phyloP scores from a whole-genome alignment of 1,284 basidiomycete species.

The Calocybe gambosa region DNA sequence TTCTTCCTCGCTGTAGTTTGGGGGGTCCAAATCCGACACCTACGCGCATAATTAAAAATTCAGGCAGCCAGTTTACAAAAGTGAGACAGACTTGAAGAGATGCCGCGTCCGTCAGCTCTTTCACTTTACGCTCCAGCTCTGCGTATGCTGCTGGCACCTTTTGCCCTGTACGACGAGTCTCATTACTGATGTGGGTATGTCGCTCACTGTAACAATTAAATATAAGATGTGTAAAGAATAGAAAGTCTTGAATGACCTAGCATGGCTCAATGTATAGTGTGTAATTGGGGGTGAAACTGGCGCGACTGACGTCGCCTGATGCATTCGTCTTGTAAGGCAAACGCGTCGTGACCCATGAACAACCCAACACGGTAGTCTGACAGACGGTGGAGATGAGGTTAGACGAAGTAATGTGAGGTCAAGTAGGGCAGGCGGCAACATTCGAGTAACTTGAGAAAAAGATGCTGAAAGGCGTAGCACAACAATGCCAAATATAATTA shows the following conservation, averaged over 20 bases:
- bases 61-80: not conserved
- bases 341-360: slow-evolving; percentile 2
- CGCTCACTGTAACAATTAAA: slow-evolving; percentile 2
- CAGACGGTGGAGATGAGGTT: slow-evolving; percentile 10
- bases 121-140: slow-evolving; percentile 34
- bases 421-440: slow-evolving; percentile 26
- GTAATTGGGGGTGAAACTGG: slow-evolving; percentile 4
- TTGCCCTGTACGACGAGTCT: slow-evolving; percentile 10
- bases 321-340: slow-evolving; percentile 7
- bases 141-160: slow-evolving; percentile 11
- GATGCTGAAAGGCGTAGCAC: not conserved
- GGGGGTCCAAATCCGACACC: slow-evolving; percentile 24
- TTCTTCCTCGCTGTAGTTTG: slow-evolving; percentile 43
- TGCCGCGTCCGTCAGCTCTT: slow-evolving; percentile 31
- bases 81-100: slow-evolving; percentile 28
- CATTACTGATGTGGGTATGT: not conserved
- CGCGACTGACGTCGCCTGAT: slow-evolving; percentile 7
- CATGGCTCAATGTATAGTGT: slow-evolving; percentile 1
- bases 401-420: slow-evolving; percentile 26
- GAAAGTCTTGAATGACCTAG: too few relatives aligned
- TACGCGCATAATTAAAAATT: not conserved
- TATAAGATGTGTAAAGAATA: too few relatives aligned
- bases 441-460: not conserved
- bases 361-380: not conserved
- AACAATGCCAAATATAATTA: slow-evolving; percentile 6